Evolutionary conservation across 2,329 filamentous ascomycete species (phyloP).

Genomic region (Acarospora socialis): DNA sequence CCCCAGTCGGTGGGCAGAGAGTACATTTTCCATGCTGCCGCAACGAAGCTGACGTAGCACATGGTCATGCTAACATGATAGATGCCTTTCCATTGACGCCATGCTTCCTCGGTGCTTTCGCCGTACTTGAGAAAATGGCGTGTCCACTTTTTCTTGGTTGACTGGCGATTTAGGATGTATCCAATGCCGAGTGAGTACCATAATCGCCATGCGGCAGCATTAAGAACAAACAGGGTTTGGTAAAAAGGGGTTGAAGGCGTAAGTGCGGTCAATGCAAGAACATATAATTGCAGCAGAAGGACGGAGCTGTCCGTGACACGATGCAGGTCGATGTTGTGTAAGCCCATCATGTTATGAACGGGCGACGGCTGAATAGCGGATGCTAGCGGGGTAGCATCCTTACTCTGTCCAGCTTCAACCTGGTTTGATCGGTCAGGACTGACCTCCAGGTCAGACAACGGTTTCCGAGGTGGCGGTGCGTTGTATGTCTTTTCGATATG

Average conservation of each 20-base stretch:
- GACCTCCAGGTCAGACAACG: constrained; percentile 27
- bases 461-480: constrained; percentile 60
- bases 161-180: constrained; percentile 70
- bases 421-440: constrained; percentile 21
- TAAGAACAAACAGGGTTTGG: constrained; percentile 65
- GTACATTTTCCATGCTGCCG: constrained; percentile 95
- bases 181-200: constrained; percentile 90
- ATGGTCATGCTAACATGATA: constrained; percentile 87
- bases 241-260: constrained; percentile 65
- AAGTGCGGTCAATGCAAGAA: constrained; percentile 56
- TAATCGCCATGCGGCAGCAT: constrained; percentile 69
- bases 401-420: constrained; percentile 17
- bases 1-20: constrained; percentile 71
- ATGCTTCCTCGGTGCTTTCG: constrained; percentile 78
- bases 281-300: constrained; percentile 60
- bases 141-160: constrained; percentile 85
- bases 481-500: constrained; percentile 99
- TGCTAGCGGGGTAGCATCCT: constrained; percentile 25
- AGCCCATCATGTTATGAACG: constrained; percentile 71
- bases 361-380: constrained; percentile 43
- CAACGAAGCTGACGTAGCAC: constrained; percentile 77
- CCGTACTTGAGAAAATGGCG: constrained; percentile 96
- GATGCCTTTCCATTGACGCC: constrained; percentile 94
- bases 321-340: constrained; percentile 75
- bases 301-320: constrained; percentile 73